These are phyloP conservation scores for Aspergillus terreus DNA, from an alignment of 2,329 filamentous ascomycete species.

Conservation along the genomic window DNA sequence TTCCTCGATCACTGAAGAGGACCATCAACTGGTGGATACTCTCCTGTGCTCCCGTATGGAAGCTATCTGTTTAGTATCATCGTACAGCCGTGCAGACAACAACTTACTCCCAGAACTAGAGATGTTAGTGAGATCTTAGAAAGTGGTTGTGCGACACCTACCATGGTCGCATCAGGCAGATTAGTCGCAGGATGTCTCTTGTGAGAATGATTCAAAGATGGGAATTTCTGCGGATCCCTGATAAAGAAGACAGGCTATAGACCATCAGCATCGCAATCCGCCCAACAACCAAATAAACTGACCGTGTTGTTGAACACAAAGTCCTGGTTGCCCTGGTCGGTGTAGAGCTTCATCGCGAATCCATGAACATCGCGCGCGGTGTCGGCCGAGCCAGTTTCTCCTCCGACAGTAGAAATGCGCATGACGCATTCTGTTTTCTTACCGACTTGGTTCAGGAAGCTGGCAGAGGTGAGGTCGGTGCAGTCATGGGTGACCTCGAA, in stretches of 20 bases:
- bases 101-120: conserved; percentile 5
- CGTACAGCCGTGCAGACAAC: background rate
- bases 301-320: conserved; percentile 65
- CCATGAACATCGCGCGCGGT: conserved; percentile 74
- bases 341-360: conserved; percentile 73
- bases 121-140: background rate
- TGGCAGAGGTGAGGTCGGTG: conserved; percentile 53
- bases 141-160: conserved; percentile 3
- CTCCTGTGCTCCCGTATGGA: conserved; percentile 52
- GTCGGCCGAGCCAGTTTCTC: conserved; percentile 68
- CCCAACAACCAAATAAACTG: background rate
- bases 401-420: conserved; percentile 71
- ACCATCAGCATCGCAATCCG: background rate
- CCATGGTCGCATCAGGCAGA: conserved; percentile 25
- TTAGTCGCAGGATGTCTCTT: conserved; percentile 51
- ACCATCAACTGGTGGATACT: conserved; percentile 58
- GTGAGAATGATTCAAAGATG: conserved; percentile 66
- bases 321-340: conserved; percentile 71
- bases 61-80: conserved; percentile 5
- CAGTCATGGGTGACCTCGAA: conserved; percentile 61
- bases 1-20: conserved; percentile 62
- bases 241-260: conserved; percentile 63
- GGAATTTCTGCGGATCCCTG: conserved; percentile 65
- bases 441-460: conserved; percentile 52
- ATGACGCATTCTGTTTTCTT: conserved; percentile 52